phyloP scores from a whole-genome alignment of 768 basidiomycete species.

The Calocybe gangraenosa region DNA sequence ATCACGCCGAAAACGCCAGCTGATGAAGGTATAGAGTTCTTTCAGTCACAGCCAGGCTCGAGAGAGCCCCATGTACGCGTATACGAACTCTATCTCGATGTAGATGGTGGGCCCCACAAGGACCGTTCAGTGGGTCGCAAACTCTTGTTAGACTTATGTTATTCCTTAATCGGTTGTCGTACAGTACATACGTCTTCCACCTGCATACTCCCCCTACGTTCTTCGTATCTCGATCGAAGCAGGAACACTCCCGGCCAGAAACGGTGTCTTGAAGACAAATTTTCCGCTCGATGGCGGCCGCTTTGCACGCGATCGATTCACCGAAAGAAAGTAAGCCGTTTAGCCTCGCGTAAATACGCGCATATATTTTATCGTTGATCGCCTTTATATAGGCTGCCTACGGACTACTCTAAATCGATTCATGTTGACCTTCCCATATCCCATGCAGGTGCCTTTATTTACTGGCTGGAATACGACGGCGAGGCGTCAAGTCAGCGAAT shows the following conservation, averaged over 20 bases:
- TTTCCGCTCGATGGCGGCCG: slow-evolving; percentile 91
- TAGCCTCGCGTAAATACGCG: slow-evolving; percentile 2
- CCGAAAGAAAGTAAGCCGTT: slow-evolving; percentile 60
- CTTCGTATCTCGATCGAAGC: slow-evolving; percentile 89
- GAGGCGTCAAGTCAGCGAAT: slow-evolving; percentile 54
- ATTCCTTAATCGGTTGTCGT: neutral
- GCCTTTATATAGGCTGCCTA: slow-evolving; percentile 62
- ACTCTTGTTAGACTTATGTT: neutral
- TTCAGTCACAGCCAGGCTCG: slow-evolving; percentile 48
- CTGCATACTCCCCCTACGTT: slow-evolving; percentile 84
- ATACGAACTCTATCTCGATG: slow-evolving; percentile 81
- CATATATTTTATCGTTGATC: slow-evolving; percentile 16
- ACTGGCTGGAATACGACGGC: slow-evolving; percentile 89
- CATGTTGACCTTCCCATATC: slow-evolving; percentile 95
- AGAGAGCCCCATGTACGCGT: slow-evolving; percentile 72
- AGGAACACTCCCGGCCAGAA: slow-evolving; percentile 85
- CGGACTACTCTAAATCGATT: slow-evolving; percentile 85
- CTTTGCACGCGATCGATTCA: slow-evolving; percentile 73
- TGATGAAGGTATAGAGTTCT: slow-evolving; percentile 89
- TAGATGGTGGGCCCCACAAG: slow-evolving; percentile 88
- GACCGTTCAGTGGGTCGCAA: slow-evolving; percentile 66
- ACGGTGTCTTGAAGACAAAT: slow-evolving; percentile 93
- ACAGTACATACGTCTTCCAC: slow-evolving; percentile 95
- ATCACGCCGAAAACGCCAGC: slow-evolving; percentile 84
- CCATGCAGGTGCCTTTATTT: slow-evolving; percentile 93